These are phyloP conservation scores for Cajanus cajan DNA, from an alignment of 306 rosid species.

Conservation along the genomic window DNA sequence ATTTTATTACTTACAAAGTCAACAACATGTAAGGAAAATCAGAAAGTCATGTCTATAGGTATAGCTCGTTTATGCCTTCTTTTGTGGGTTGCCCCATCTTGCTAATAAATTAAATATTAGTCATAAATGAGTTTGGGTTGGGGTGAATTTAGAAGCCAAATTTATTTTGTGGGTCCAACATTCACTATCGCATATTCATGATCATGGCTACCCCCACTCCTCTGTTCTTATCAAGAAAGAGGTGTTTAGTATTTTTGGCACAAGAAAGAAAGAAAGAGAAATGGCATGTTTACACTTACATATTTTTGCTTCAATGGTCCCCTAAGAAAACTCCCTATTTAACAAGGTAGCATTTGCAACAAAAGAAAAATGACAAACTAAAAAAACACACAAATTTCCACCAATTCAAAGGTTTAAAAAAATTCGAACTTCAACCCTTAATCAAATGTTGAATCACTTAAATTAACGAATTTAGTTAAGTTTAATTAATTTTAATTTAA, in stretches of 20 bases:
- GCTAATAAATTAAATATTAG: not conserved
- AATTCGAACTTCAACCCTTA: too few species aligned
- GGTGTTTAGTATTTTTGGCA: conserved; percentile 12
- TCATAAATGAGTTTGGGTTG: conserved; percentile 31
- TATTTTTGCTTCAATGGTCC: conserved; percentile 25
- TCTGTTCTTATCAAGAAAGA: conserved; percentile 7
- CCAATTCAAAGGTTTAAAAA: too few species aligned
- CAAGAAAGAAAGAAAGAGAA: conserved; percentile 6
- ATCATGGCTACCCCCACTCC: not conserved
- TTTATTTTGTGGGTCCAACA: conserved; percentile 54
- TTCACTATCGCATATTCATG: conserved; percentile 34
- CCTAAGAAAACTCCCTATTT: not conserved
- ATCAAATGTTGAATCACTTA: too few species aligned
- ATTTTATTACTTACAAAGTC: not conserved
- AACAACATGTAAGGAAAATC: too few species aligned
- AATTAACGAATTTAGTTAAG: too few species aligned
- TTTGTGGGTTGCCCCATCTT: conserved; percentile 17
- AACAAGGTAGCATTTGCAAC: not conserved
- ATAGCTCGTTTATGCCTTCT: not conserved
- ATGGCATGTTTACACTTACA: not conserved
- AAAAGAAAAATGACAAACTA: not conserved
- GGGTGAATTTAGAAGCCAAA: conserved; percentile 33
- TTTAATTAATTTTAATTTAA: too few species aligned
- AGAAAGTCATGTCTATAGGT: not conserved
- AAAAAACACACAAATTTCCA: not conserved